Conservation (phyloP, 768 basidiomycete species). For the Candolleomyces efflorescens region DNA sequence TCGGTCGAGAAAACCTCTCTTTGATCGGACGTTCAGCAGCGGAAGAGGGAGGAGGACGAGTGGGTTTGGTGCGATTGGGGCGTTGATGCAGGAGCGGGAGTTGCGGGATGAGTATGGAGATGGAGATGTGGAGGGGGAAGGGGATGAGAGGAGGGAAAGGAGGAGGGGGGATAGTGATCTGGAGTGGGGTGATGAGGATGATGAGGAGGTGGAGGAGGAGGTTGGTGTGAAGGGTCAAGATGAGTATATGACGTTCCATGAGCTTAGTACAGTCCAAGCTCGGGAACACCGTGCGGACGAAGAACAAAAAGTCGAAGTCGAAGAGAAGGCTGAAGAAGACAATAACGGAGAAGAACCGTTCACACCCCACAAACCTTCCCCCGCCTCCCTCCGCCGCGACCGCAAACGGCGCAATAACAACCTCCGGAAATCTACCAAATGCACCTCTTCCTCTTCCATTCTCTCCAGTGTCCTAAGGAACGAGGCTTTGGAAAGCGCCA, state of each 20-base stretch:
- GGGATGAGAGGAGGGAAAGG: slow-evolving; percentile 52
- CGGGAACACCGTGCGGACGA: neutral
- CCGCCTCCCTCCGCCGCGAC: neutral
- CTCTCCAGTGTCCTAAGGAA: slow-evolving; percentile 4
- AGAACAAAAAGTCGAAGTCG: slow-evolving; percentile 9
- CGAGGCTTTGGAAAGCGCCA: slow-evolving; percentile 39
- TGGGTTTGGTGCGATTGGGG: slow-evolving; percentile 49
- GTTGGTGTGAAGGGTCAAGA: no score
- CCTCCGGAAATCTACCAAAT: no score
- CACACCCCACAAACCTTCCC: neutral
- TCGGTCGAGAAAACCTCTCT: neutral
- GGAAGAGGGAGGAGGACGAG: slow-evolving; percentile 4
- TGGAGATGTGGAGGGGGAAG: slow-evolving; percentile 31
- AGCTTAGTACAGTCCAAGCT: slow-evolving; percentile 13
- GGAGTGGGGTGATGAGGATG: slow-evolving; percentile 55
- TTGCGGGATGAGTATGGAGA: slow-evolving; percentile 39
- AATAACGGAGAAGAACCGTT: neutral
- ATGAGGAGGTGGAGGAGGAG: slow-evolving; percentile 20
- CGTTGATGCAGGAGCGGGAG: slow-evolving; percentile 49
- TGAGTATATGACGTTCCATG: slow-evolving; percentile 23
- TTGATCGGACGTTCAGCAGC: neutral
- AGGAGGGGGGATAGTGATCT: slow-evolving; percentile 64
- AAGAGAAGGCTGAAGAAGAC: slow-evolving; percentile 1
- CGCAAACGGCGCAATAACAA: neutral
- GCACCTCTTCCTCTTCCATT: no score